Percentiles rank a stretch among this genome's conserved stretches.
Conservation (phyloP, 73 alveolate genomes). For the Breviolum minutum region DNA sequence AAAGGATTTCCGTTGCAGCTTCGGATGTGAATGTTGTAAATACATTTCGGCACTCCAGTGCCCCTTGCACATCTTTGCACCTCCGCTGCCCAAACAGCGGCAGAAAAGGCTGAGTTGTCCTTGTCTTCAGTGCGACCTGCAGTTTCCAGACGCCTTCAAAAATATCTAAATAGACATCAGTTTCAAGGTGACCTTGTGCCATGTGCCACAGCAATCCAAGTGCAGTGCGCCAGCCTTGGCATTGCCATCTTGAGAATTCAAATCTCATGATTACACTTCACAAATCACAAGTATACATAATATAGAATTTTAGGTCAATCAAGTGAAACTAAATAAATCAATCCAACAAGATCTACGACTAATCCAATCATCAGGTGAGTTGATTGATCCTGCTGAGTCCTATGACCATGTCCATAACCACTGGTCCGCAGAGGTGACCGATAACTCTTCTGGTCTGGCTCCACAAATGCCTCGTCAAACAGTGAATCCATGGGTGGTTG, state of each 20-base stretch:
- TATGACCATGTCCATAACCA: not conserved
- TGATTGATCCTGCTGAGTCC: too few relatives aligned
- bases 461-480: not conserved
- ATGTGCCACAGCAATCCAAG: not conserved
- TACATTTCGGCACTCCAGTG: not conserved
- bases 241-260: not conserved
- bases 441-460: slow-evolving; percentile 70
- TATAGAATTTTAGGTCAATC: too few relatives aligned
- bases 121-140: slow-evolving; percentile 22
- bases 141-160: not conserved
- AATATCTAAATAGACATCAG: not conserved
- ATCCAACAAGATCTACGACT: too few relatives aligned
- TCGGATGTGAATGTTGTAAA: too few relatives aligned
- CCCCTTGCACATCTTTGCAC: not conserved
- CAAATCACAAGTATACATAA: too few relatives aligned
- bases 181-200: not conserved
- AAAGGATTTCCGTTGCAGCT: not conserved
- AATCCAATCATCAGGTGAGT: too few relatives aligned
- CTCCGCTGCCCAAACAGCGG: slow-evolving; percentile 47
- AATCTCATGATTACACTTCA: too few relatives aligned
- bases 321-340: too few relatives aligned
- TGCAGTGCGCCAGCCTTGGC: slow-evolving; percentile 37
- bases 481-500: not conserved
- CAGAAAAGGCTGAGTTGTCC: slow-evolving; percentile 42
- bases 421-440: slow-evolving; percentile 36